Evolutionary conservation across 2,329 filamentous ascomycete species (phyloP), one percentile per base, ranked within the genome.

Genomic region (Sporothrix brasiliensis): DNA sequence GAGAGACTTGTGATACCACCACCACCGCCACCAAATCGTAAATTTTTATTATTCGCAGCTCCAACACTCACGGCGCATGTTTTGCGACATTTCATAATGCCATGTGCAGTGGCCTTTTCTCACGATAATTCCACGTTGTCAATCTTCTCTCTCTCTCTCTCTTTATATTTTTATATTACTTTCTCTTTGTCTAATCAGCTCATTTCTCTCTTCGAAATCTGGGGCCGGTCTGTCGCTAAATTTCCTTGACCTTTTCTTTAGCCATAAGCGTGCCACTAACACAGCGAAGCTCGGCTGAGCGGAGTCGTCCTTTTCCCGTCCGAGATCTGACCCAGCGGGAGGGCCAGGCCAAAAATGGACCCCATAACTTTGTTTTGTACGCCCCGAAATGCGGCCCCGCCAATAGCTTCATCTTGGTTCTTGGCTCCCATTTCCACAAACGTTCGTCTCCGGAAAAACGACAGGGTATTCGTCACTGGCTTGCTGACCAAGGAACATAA

Each of bases 211-310:
- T 61, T 61, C 39, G n/a, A 61, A 61, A 47, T 21, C 58, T 39
- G 34, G 4, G 7, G 39, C 39, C 34, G 24, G 14, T 3, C 58
- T n/a, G 56, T 16, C n/a, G 3, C 39, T 11, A 4, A 44, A 13
- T 61, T 27, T 47, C 39, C 58, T n/a, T n/a, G 13, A 19, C 19
- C 24, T 61, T 61, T 24, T 2, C 19, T 13, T 34, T 11, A 47
- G 39, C 30, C 56, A 61, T 34, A 61, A 61, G 39, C 58, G 39
- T 34, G 58, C 58, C 58, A 39, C 58, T 47, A 61, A 61, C 44
- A 44, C n/a, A 61, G 27, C 10, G 39, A 60, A 60, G 56, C 41
- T 14, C 10, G 1, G 41, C 13, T 39, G 44, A 5, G 58, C 58
- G 39, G 21, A 16, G 39, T 16, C 6, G 6, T 47, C 44, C 19